Percentiles rank a stretch among this genome's conserved stretches.
Evolutionary conservation across 2,329 filamentous ascomycete species (phyloP).

Genomic region (Rutstroemia sp.): DNA sequence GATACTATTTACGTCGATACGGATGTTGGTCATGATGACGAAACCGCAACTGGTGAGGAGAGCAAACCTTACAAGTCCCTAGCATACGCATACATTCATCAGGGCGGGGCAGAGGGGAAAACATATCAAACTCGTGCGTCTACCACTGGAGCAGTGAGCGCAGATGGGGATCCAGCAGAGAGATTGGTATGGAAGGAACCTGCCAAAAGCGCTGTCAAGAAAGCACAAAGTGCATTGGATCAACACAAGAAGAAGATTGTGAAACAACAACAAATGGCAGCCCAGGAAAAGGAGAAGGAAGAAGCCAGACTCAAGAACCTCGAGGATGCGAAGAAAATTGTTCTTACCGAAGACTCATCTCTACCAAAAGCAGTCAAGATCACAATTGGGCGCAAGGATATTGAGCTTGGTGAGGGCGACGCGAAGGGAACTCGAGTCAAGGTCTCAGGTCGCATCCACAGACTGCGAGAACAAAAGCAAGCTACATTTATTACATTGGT

Average conservation of each 20-base stretch:
- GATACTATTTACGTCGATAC: slow-evolving; percentile 69
- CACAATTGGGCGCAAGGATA: slow-evolving; percentile 64
- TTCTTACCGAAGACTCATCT: slow-evolving; percentile 60
- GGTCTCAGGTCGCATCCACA: slow-evolving; percentile 77
- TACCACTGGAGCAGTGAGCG: slow-evolving; percentile 50
- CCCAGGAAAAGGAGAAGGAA: slow-evolving; percentile 65
- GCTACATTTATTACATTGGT: slow-evolving; percentile 80
- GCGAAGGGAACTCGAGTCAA: slow-evolving; percentile 66
- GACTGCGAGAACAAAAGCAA: slow-evolving; percentile 73
- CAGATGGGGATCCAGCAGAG: slow-evolving; percentile 55
- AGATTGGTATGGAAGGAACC: slow-evolving; percentile 71
- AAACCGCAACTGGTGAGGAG: slow-evolving; percentile 60
- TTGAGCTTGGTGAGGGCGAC: slow-evolving; percentile 49
- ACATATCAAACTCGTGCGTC: slow-evolving; percentile 65
- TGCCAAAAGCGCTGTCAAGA: slow-evolving; percentile 80
- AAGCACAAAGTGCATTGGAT: slow-evolving; percentile 68
- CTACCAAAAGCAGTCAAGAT: slow-evolving; percentile 71
- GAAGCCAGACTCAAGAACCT: slow-evolving; percentile 61
- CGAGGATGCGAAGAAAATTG: slow-evolving; percentile 75
- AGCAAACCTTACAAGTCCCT: slow-evolving; percentile 75
- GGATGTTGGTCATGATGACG: slow-evolving; percentile 65
- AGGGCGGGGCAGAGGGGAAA: slow-evolving; percentile 44
- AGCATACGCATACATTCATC: slow-evolving; percentile 66
- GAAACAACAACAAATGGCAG: slow-evolving; percentile 66
- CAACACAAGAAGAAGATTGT: slow-evolving; percentile 76